phyloP scores from a whole-genome alignment of 2,329 filamentous ascomycete species.

The Fusarium lateritium region DNA sequence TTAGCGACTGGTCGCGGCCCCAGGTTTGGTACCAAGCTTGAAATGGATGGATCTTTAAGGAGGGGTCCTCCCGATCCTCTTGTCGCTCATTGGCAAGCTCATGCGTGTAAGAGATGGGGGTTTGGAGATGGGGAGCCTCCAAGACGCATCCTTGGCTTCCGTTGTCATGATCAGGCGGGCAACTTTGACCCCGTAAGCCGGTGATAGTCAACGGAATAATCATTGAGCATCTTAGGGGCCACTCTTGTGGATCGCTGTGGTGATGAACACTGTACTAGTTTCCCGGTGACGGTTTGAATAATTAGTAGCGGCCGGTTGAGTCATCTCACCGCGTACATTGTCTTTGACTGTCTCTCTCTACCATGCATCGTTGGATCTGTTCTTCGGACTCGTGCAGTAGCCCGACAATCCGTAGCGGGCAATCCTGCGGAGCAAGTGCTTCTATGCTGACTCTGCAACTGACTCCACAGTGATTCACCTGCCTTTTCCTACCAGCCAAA shows the following conservation, averaged over 20 bases:
- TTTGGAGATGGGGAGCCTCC: not conserved
- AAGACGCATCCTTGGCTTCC: not conserved
- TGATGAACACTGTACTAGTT: constrained; percentile 1
- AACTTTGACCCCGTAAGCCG: constrained; percentile 5
- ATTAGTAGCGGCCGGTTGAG: constrained; percentile 22
- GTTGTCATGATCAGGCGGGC: constrained; percentile 9
- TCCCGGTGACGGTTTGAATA: constrained; percentile 5
- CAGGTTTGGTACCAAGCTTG: constrained; percentile 1
- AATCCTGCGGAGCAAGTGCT: constrained; percentile 11
- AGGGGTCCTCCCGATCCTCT: not conserved
- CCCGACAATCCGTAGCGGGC: constrained; percentile 40
- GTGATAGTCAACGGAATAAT: not conserved
- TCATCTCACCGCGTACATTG: constrained; percentile 31
- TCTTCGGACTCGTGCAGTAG: constrained; percentile 43
- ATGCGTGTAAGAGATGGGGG: constrained; percentile 5
- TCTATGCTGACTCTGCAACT: constrained; percentile 21
- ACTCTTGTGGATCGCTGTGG: not conserved
- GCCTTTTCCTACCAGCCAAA: constrained; percentile 11
- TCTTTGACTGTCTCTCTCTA: constrained; percentile 18
- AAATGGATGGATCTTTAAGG: not conserved
- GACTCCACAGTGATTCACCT: constrained; percentile 28
- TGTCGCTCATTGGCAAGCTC: constrained; percentile 19
- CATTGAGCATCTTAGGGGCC: not conserved
- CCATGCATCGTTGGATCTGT: constrained; percentile 9
- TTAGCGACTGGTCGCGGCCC: constrained; percentile 24